Evolutionary conservation across 306 rosid species (phyloP).

Genomic region (Malus sieversii): DNA sequence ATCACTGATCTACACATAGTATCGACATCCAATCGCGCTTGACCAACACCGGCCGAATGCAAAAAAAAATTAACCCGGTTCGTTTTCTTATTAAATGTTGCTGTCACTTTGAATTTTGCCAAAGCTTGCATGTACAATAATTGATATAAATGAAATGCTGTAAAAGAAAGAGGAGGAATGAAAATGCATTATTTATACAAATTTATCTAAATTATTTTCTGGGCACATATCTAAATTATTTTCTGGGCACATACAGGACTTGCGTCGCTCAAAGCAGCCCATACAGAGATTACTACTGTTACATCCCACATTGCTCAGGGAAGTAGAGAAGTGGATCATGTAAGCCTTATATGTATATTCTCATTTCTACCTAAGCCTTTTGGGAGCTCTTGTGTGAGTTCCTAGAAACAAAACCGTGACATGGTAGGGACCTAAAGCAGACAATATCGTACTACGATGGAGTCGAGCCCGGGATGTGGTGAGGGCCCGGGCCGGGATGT

Average conservation of each 20-base stretch:
- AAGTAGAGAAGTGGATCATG: rapidly evolving
- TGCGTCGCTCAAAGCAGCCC: conserved; percentile 16
- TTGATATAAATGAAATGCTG: conserved; percentile 18
- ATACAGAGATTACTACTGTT: background rate
- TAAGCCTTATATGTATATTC: too few species aligned
- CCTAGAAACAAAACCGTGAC: too few species aligned
- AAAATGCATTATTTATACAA: conserved; percentile 7
- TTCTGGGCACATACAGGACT: conserved; percentile 9
- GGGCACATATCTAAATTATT: conserved; percentile 1
- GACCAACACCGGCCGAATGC: background rate
- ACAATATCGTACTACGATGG: too few species aligned
- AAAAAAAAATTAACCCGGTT: background rate
- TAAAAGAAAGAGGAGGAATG: background rate
- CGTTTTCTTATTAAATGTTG: background rate
- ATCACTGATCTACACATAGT: background rate
- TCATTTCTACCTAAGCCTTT: too few species aligned
- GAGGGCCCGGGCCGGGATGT: too few species aligned
- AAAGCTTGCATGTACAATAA: conserved; percentile 15
- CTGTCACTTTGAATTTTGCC: conserved; percentile 4
- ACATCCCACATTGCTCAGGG: too few species aligned
- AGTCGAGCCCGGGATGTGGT: too few species aligned
- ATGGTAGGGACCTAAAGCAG: too few species aligned
- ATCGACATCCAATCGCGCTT: background rate
- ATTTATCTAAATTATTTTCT: background rate
- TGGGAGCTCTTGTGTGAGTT: too few species aligned